These are phyloP conservation scores for Cladosporium sp. DNA, from an alignment of 2,329 filamentous ascomycete species.

Conservation along the genomic window DNA sequence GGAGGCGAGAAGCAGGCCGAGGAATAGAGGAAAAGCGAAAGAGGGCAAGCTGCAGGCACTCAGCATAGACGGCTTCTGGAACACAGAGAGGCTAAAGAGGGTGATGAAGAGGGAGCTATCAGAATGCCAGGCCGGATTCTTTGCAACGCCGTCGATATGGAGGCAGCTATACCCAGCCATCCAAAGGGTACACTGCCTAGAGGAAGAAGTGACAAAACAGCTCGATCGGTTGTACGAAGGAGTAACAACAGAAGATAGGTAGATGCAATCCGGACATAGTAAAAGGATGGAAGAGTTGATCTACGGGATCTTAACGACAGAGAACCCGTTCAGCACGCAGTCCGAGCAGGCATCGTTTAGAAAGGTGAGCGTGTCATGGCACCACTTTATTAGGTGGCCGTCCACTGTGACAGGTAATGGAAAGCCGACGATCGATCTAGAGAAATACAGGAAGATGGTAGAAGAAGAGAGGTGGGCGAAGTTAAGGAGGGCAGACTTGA, in stretches of 20 bases:
- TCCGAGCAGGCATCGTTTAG: background rate
- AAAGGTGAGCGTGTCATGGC: background rate
- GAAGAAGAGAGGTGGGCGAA: background rate
- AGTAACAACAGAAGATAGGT: background rate
- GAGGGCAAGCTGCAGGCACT: background rate
- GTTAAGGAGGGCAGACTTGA: background rate
- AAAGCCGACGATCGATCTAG: background rate
- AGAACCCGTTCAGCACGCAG: background rate
- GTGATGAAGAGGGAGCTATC: background rate
- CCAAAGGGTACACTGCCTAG: background rate
- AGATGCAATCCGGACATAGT: background rate
- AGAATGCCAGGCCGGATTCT: background rate
- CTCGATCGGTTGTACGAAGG: background rate
- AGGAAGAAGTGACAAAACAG: background rate
- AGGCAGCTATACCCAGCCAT: background rate
- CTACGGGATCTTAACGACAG: background rate
- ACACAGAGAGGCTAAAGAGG: background rate
- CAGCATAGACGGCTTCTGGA: background rate
- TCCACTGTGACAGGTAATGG: background rate
- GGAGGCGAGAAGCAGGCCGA: background rate
- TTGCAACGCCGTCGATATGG: background rate
- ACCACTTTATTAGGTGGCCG: background rate
- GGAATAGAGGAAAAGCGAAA: background rate
- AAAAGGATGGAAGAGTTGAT: background rate
- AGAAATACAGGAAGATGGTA: background rate